Evolutionary conservation across 1,284 basidiomycete species (phyloP).

Genomic region (Neonothopanus nambi): DNA sequence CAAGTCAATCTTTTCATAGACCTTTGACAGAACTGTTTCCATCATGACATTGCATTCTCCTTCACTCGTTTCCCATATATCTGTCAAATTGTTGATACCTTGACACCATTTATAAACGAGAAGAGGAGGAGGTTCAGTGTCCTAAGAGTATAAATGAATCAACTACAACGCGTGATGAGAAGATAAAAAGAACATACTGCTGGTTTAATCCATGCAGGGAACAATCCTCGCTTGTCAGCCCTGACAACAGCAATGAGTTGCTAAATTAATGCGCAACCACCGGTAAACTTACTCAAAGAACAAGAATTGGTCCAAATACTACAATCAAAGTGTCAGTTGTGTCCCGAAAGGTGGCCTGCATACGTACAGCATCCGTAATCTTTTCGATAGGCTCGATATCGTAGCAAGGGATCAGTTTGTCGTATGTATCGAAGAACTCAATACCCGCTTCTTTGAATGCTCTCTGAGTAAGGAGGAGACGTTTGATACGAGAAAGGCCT

Average conservation of each 20-base stretch:
- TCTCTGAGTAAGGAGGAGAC: slow-evolving; percentile 90
- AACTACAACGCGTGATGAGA: slow-evolving; percentile 1
- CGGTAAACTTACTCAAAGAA: slow-evolving; percentile 66
- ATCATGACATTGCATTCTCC: slow-evolving; percentile 97
- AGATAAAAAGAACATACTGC: slow-evolving; percentile 45
- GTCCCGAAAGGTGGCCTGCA: background rate
- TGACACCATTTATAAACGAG: slow-evolving; percentile 98
- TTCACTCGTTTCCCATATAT: slow-evolving; percentile 96
- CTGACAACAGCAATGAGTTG: slow-evolving; percentile 41
- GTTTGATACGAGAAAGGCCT: slow-evolving; percentile 94
- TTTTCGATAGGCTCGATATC: slow-evolving; percentile 99
- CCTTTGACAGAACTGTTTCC: slow-evolving; percentile 94
- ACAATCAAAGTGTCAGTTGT: slow-evolving; percentile 23
- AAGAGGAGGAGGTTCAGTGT: slow-evolving; percentile 93
- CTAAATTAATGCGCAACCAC: slow-evolving; percentile 18
- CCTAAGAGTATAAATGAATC: slow-evolving; percentile 38
- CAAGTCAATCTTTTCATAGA: slow-evolving; percentile 97
- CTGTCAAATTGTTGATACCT: slow-evolving; percentile 90
- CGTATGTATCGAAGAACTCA: slow-evolving; percentile 92
- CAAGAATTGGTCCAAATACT: slow-evolving; percentile 90
- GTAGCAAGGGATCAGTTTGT: slow-evolving; percentile 96
- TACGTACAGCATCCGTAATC: slow-evolving; percentile 88
- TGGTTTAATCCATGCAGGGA: slow-evolving; percentile 98
- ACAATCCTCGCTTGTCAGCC: slow-evolving; percentile 95
- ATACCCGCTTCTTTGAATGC: slow-evolving; percentile 99